Conservation (phyloP, 2,329 filamentous ascomycete genomes). For the Cladosporium sp. region DNA sequence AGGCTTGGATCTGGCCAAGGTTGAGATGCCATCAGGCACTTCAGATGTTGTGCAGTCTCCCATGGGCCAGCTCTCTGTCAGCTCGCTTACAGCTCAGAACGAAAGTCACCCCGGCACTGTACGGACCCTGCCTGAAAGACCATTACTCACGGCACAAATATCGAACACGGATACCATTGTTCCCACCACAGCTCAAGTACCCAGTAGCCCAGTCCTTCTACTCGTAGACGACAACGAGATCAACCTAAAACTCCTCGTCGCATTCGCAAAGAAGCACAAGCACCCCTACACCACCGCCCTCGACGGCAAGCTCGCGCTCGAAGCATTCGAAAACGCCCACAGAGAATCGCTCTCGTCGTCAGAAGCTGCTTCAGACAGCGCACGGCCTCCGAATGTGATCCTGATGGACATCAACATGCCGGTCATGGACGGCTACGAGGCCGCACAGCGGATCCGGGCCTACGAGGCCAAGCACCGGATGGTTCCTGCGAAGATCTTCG, state of each 20-base stretch:
- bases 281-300: conserved; percentile 40
- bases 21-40: too few relatives aligned
- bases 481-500: conserved; percentile 18
- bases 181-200: not conserved
- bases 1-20: too few relatives aligned
- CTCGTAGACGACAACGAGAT: conserved; percentile 28
- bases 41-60: too few relatives aligned
- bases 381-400: conserved; percentile 34
- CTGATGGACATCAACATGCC: conserved; percentile 45
- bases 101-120: too few relatives aligned
- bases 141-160: too few relatives aligned
- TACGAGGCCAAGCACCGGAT: conserved; percentile 26
- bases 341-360: not conserved
- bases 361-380: not conserved
- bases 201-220: conserved; percentile 15
- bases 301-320: conserved; percentile 44
- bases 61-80: too few relatives aligned
- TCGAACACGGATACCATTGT: not conserved
- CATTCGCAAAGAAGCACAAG: conserved; percentile 31
- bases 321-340: conserved; percentile 23
- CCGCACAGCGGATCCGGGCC: conserved; percentile 27
- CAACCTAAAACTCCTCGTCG: conserved; percentile 23
- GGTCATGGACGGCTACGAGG: conserved; percentile 31
- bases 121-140: too few relatives aligned
- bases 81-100: too few relatives aligned